Conservation (phyloP, 768 basidiomycete genomes). For the Rhodosporidiobolus sp. region DNA sequence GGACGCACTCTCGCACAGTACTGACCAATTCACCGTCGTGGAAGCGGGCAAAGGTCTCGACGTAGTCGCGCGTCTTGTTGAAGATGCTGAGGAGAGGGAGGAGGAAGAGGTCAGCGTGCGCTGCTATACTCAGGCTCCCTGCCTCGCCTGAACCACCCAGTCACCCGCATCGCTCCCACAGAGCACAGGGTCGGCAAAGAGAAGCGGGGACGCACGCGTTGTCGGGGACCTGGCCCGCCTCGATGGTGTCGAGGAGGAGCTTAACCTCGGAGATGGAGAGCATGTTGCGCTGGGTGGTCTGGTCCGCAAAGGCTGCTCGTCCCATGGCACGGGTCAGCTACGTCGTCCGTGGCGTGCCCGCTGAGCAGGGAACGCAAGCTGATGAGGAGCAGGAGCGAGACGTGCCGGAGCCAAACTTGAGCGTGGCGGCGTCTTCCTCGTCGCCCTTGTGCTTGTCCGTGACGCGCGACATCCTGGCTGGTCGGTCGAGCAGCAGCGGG, state of each 20-base stretch:
- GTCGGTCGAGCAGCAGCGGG: too few relatives aligned
- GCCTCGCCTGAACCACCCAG: too few relatives aligned
- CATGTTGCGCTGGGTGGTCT: conserved; percentile 59
- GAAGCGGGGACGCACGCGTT: conserved; percentile 75
- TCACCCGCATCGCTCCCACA: too few relatives aligned
- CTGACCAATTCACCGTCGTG: conserved; percentile 74
- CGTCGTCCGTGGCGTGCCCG: neutral
- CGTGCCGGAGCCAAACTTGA: conserved; percentile 29
- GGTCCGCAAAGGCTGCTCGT: conserved; percentile 76
- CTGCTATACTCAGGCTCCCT: neutral
- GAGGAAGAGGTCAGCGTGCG: neutral
- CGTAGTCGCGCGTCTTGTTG: conserved; percentile 88
- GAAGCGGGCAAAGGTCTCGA: conserved; percentile 86
- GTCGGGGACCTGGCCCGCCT: conserved; percentile 70
- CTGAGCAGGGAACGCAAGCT: neutral
- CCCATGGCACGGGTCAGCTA: neutral
- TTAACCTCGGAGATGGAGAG: conserved; percentile 88
- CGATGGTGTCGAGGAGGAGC: conserved; percentile 75
- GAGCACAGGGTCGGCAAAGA: too few relatives aligned
- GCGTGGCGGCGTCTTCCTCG: conserved; percentile 35
- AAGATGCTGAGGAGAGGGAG: conserved; percentile 63
- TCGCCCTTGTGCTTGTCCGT: conserved; percentile 24
- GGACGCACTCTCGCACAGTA: conserved; percentile 79
- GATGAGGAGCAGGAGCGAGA: neutral
- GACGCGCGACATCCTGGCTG: conserved; percentile 25